These are phyloP conservation scores for Cytospora chrysosperma DNA, from an alignment of 2,329 filamentous ascomycete genomes.

Conservation along the genomic window DNA sequence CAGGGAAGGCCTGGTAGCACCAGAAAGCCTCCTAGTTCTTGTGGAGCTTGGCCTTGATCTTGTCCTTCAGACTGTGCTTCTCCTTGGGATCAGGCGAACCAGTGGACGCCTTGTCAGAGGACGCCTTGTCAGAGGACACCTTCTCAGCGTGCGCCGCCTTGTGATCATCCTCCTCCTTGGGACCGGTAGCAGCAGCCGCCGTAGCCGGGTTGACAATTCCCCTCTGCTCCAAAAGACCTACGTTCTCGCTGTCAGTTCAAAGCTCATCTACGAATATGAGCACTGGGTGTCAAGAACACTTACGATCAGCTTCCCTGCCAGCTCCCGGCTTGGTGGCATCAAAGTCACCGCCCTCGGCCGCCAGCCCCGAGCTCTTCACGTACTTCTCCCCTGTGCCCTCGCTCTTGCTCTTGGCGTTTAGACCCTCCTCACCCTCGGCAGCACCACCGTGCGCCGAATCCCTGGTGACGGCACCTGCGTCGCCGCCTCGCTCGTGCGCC, in stretches of 20 bases:
- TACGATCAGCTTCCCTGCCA: constrained; percentile 65
- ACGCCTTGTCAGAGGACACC: constrained; percentile 13
- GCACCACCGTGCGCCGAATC: background rate
- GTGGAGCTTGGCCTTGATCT: constrained; percentile 70
- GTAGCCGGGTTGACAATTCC: constrained; percentile 39
- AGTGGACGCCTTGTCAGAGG: constrained; percentile 27
- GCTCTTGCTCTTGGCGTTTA: constrained; percentile 34
- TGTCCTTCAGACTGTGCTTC: constrained; percentile 57
- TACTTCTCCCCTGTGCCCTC: constrained; percentile 56
- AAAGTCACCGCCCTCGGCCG: constrained; percentile 66
- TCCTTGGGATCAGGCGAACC: constrained; percentile 31
- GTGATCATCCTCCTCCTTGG: constrained; percentile 23
- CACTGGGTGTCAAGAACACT: constrained; percentile 30
- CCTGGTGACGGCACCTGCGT: constrained; percentile 28
- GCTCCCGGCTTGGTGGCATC: constrained; percentile 64
- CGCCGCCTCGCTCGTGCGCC: constrained; percentile 35
- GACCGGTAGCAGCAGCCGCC: constrained; percentile 25
- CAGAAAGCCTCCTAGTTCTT: constrained; percentile 35
- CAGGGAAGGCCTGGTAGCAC: constrained; percentile 13
- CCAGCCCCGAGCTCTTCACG: constrained; percentile 57
- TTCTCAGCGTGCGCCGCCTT: constrained; percentile 25
- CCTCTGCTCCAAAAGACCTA: constrained; percentile 55
- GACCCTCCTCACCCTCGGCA: constrained; percentile 27
- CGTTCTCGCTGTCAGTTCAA: background rate
- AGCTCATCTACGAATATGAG: background rate